Evolutionary conservation across 257 asterid genomes (phyloP).

Genomic region (Fraxinus pennsylvanica): DNA sequence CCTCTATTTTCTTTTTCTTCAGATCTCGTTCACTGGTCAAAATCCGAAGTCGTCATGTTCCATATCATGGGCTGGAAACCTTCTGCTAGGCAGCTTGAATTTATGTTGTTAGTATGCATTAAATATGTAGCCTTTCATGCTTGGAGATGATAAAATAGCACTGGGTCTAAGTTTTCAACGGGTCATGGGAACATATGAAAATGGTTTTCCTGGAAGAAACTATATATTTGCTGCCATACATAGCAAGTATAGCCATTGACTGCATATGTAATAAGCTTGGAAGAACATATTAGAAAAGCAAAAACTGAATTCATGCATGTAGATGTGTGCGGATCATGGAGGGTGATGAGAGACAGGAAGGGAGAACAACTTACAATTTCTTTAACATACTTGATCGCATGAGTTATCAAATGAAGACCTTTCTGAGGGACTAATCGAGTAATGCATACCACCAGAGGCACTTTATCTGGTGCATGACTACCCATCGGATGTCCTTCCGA

Average conservation of each 20-base stretch:
- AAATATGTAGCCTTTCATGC: neutral
- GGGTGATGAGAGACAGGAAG: neutral
- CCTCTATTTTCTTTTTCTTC: neutral
- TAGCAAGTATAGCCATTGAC: neutral
- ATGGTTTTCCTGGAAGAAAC: neutral
- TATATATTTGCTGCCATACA: neutral
- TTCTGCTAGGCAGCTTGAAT: neutral
- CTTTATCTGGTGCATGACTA: slow-evolving; percentile 29
- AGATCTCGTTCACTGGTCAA: neutral
- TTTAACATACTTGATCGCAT: slow-evolving; percentile 62
- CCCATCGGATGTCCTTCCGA: slow-evolving; percentile 31
- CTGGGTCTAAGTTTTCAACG: neutral
- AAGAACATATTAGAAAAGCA: neutral
- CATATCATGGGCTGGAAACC: neutral
- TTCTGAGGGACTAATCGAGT: slow-evolving; percentile 88
- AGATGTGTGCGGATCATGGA: neutral
- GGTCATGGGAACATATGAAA: neutral
- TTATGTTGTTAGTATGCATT: neutral
- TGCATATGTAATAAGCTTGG: neutral
- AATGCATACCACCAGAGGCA: slow-evolving; percentile 77
- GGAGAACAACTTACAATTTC: slow-evolving; percentile 54
- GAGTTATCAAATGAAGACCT: slow-evolving; percentile 82
- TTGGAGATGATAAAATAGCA: neutral
- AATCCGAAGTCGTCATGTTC: neutral
- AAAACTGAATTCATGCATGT: neutral